Evolutionary conservation across 352 stramenopile genomes (phyloP).

Genomic region (Sclerospora graminicola): DNA sequence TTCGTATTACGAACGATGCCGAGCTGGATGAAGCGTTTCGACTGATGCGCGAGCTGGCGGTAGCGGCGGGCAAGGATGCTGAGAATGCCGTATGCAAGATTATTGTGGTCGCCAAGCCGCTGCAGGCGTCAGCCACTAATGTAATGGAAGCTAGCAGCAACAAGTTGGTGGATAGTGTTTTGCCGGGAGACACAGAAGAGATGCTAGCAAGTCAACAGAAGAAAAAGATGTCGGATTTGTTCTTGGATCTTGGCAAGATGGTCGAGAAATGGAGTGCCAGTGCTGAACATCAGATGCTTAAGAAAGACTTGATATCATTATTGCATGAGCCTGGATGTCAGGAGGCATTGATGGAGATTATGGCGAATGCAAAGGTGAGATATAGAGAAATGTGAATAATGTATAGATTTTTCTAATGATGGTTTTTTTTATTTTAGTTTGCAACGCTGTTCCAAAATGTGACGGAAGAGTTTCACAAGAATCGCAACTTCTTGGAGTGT

Average conservation of each 20-base stretch:
- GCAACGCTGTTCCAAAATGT: constrained; percentile 52
- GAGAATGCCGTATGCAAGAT: constrained; percentile 55
- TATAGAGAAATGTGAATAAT: background rate
- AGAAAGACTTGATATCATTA: constrained; percentile 61
- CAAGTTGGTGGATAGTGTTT: constrained; percentile 10
- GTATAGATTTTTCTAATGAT: background rate
- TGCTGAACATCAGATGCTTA: constrained; percentile 44
- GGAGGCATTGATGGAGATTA: constrained; percentile 63
- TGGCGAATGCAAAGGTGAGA: constrained; percentile 39
- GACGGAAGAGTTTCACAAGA: constrained; percentile 49
- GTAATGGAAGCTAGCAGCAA: constrained; percentile 8
- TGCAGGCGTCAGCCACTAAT: constrained; percentile 1
- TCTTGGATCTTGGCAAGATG: constrained; percentile 67
- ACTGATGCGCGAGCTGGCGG: constrained; percentile 60
- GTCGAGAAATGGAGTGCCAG: constrained; percentile 61
- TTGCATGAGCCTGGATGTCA: constrained; percentile 69
- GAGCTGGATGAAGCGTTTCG: constrained; percentile 71
- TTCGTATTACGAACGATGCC: constrained; percentile 73
- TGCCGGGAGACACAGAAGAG: constrained; percentile 26
- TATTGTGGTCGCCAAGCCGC: constrained; percentile 35
- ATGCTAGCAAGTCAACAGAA: constrained; percentile 47
- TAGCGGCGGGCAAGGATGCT: constrained; percentile 27
- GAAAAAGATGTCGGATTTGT: constrained; percentile 55
- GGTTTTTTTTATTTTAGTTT: constrained; percentile 21
- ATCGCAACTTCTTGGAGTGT: constrained; percentile 40